A percentile compares a stretch with the other conserved stretches of the same genome.
These are phyloP conservation scores for Pythium rishiriense DNA, from an alignment of 352 stramenopile species.

Conservation along the genomic window DNA sequence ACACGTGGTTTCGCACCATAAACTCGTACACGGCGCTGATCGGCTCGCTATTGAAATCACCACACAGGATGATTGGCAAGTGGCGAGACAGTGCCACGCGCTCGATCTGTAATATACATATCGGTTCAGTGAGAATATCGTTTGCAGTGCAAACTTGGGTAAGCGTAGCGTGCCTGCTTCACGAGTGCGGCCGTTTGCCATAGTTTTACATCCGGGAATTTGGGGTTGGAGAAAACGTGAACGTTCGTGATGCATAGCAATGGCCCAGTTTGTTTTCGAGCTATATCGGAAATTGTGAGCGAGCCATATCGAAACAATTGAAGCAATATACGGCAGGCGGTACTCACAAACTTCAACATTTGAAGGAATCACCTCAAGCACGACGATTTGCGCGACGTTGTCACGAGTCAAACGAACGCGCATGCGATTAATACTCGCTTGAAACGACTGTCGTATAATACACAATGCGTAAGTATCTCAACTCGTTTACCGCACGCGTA, in stretches of 20 bases:
- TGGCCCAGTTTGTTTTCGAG: constrained; percentile 33
- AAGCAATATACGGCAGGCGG: background rate
- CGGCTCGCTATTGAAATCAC: constrained; percentile 99
- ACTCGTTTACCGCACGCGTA: background rate
- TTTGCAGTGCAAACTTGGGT: too few species aligned
- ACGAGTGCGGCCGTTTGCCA: constrained; percentile 94
- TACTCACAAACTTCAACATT: constrained; percentile 64
- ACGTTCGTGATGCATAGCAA: constrained; percentile 97
- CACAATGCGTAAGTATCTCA: background rate
- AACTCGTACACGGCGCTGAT: constrained; percentile 97
- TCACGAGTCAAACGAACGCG: constrained; percentile 93
- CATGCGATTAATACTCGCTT: constrained; percentile 43
- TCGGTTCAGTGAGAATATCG: background rate
- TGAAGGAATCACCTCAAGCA: constrained; percentile 94
- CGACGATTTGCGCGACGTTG: constrained; percentile 97
- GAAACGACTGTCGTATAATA: constrained; percentile 23
- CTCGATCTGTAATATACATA: constrained; percentile 52
- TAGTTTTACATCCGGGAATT: constrained; percentile 99
- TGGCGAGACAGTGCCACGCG: constrained; percentile 65
- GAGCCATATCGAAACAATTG: background rate
- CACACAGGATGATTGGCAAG: constrained; percentile 96
- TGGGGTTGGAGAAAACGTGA: constrained; percentile 98
- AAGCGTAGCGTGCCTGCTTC: constrained; percentile 53
- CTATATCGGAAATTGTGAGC: constrained; percentile 5
- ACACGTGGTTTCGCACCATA: constrained; percentile 88